These are phyloP conservation scores for Corynespora cassiicola DNA, from an alignment of 2,329 filamentous ascomycete genomes.

Conservation along the genomic window DNA sequence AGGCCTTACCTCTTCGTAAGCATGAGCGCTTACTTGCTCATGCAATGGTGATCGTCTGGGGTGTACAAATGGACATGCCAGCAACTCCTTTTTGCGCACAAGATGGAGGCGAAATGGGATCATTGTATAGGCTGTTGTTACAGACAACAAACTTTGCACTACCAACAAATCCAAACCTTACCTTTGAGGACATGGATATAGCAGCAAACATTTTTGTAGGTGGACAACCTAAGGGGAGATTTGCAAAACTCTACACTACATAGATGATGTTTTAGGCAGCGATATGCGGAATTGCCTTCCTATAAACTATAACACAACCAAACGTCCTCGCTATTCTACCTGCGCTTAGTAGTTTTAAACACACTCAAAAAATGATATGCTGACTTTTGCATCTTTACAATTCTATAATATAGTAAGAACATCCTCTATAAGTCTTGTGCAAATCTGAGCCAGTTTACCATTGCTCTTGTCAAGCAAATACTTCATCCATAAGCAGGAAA, in stretches of 20 bases:
- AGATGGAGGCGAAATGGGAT: constrained; percentile 7
- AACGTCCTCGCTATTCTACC: too few relatives aligned
- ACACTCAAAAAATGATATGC: too few relatives aligned
- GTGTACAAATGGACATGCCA: constrained; percentile 14
- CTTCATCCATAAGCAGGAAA: too few relatives aligned
- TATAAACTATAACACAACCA: too few relatives aligned
- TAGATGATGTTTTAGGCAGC: too few relatives aligned
- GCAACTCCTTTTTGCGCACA: constrained; percentile 5
- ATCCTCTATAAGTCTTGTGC: too few relatives aligned
- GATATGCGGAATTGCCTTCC: too few relatives aligned
- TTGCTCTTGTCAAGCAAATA: too few relatives aligned
- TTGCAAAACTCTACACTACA: constrained; percentile 17
- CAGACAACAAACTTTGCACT: constrained; percentile 12
- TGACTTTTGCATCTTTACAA: too few relatives aligned
- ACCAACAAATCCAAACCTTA: constrained; percentile 13
- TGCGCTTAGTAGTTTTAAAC: too few relatives aligned
- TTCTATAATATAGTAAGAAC: too few relatives aligned
- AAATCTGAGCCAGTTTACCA: too few relatives aligned
- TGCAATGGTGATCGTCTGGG: constrained; percentile 19
- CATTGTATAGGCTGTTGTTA: constrained; percentile 12
- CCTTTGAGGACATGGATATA: constrained; percentile 16
- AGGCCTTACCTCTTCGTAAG: constrained; percentile 17
- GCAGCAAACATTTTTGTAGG: constrained; percentile 23
- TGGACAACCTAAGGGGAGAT: constrained; percentile 16
- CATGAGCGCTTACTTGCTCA: constrained; percentile 16